Conservation (phyloP, 1,284 basidiomycete species). For the Cryptococcus wingfieldii region DNA sequence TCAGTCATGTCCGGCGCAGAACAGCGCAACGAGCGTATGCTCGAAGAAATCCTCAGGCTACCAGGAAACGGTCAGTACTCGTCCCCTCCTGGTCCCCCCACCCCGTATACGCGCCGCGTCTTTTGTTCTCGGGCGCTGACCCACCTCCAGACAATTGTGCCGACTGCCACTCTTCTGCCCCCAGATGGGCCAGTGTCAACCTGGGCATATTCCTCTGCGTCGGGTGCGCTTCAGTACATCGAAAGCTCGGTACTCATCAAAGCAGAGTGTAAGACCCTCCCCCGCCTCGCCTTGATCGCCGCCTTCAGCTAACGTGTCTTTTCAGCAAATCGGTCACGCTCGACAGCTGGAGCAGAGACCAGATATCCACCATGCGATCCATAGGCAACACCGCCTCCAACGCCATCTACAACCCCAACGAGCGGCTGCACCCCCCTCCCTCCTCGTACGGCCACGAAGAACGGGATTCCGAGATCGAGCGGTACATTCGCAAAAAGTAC, state of each 20-base stretch:
- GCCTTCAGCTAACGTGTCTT: not conserved
- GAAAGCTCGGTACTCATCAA: conserved; percentile 47
- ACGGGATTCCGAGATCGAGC: conserved; percentile 45
- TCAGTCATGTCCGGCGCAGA: conserved; percentile 11
- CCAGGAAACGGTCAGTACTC: conserved; percentile 44
- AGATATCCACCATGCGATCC: conserved; percentile 35
- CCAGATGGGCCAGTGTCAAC: conserved; percentile 47
- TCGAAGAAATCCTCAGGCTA: conserved; percentile 41
- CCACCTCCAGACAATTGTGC: conserved; percentile 40
- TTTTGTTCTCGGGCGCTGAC: not conserved
- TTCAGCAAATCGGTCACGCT: conserved; percentile 45
- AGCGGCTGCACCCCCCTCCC: conserved; percentile 38
- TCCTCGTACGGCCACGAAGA: conserved; percentile 32
- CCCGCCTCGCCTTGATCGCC: not conserved
- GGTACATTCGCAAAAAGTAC: conserved; percentile 47
- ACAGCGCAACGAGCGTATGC: conserved; percentile 40
- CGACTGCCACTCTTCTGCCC: conserved; percentile 42
- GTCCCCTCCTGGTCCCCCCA: not conserved
- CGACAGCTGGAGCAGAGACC: conserved; percentile 48
- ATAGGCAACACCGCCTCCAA: conserved; percentile 45
- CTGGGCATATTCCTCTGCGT: conserved; percentile 46
- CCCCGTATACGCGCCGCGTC: not conserved
- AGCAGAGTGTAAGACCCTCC: conserved; percentile 40
- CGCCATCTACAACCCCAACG: conserved; percentile 45
- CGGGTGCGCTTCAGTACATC: conserved; percentile 41